Percentiles rank a stretch among this genome's conserved stretches.
phyloP scores from a whole-genome alignment of 2,329 filamentous ascomycete species.

The Drechslerella stenobrocha region DNA sequence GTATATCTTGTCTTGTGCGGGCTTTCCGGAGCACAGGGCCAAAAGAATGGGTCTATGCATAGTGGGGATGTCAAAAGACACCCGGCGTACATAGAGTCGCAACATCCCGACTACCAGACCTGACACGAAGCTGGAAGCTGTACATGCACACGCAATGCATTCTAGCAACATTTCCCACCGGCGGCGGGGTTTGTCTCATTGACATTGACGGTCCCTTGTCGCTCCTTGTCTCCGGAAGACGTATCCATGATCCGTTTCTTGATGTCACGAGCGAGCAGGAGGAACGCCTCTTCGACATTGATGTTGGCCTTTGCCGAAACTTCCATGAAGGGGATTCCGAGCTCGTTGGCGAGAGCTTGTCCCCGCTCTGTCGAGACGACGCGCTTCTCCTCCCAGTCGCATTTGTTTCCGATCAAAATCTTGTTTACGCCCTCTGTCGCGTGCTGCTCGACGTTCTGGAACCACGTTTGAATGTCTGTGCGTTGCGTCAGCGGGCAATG shows the following conservation, averaged over 20 bases:
- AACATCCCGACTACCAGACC: conserved; percentile 25
- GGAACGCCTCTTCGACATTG: conserved; percentile 99
- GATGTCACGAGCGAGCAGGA: conserved; percentile 90
- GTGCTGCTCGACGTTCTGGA: conserved; percentile 97
- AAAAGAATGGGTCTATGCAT: conserved; percentile 33
- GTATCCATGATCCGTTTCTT: conserved; percentile 98
- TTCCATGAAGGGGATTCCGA: conserved; percentile 97
- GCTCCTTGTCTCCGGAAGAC: conserved; percentile 37
- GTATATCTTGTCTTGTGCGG: conserved; percentile 35
- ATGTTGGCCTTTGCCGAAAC: conserved; percentile 99
- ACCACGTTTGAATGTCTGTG: conserved; percentile 97
- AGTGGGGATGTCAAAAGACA: conserved; percentile 21
- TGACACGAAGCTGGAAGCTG: conserved; percentile 9
- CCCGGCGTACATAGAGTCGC: conserved; percentile 30
- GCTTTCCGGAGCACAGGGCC: conserved; percentile 18
- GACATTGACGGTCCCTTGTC: conserved; percentile 35
- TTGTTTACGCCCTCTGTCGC: conserved; percentile 99
- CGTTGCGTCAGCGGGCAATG: conserved; percentile 29
- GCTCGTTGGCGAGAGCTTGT: conserved; percentile 88
- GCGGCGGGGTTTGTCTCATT: conserved; percentile 27
- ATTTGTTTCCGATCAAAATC: conserved; percentile 99
- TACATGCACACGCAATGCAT: conserved; percentile 15
- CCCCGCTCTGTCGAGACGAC: conserved; percentile 90
- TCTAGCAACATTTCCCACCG: conserved; percentile 43
- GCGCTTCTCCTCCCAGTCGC: conserved; percentile 99